Percentiles rank a stretch among this genome's conserved stretches.
phyloP scores from a whole-genome alignment of 805 yeast genomes.

The Starmerella apicola region DNA sequence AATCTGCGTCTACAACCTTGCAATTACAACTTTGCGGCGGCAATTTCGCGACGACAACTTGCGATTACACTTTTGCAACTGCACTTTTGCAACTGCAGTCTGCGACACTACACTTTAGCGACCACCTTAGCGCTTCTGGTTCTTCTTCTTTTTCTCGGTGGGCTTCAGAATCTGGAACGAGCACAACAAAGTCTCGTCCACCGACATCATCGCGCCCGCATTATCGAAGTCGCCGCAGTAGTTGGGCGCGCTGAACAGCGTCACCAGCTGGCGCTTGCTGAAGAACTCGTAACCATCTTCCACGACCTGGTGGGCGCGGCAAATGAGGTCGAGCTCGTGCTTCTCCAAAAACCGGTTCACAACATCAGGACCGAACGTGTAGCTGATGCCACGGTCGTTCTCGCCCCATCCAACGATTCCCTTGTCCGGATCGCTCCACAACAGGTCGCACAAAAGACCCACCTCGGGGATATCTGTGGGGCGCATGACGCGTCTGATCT shows the following conservation, averaged over 20 bases:
- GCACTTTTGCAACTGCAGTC: too few relatives aligned
- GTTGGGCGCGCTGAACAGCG: slow-evolving; percentile 92
- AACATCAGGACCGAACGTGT: slow-evolving; percentile 99
- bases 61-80: too few relatives aligned
- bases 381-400: slow-evolving; percentile 97
- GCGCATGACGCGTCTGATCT: slow-evolving; percentile 96
- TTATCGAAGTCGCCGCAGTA: slow-evolving; percentile 98
- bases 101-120: too few relatives aligned
- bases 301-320: slow-evolving; percentile 98
- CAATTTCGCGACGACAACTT: too few relatives aligned
- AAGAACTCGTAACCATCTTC: slow-evolving; percentile 98
- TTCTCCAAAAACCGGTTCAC: slow-evolving; percentile 91
- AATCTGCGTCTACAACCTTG: too few relatives aligned
- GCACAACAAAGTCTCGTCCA: slow-evolving; percentile 89
- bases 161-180: slow-evolving; percentile 89
- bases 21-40: too few relatives aligned
- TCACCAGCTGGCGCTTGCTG: slow-evolving; percentile 88
- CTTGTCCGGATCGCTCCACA: slow-evolving; percentile 98
- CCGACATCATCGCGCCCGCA: slow-evolving; percentile 99
- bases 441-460: slow-evolving; percentile 86
- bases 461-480: slow-evolving; percentile 99
- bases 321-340: slow-evolving; percentile 94
- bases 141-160: slow-evolving; percentile 84
- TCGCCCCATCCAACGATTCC: slow-evolving; percentile 98
- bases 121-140: slow-evolving; percentile 6